Evolutionary conservation across 2,329 filamentous ascomycete species (phyloP).

Genomic region (Fusarium buxicola): DNA sequence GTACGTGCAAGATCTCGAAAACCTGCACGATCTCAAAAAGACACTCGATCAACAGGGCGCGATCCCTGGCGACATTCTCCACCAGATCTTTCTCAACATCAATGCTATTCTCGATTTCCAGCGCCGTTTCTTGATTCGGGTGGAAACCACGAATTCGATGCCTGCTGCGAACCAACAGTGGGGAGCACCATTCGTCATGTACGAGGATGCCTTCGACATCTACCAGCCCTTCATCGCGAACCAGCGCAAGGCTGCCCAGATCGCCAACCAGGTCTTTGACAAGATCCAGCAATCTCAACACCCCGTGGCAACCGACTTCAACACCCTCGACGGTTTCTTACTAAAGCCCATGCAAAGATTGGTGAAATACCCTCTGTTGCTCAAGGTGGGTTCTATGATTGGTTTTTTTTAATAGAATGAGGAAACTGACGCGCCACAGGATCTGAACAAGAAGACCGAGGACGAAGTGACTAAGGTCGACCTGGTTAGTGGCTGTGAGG

Average conservation of each 20-base stretch:
- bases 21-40: conserved; percentile 91
- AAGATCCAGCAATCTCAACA: conserved; percentile 83
- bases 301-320: conserved; percentile 85
- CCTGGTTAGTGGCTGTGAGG: conserved; percentile 80
- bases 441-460: conserved; percentile 87
- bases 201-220: conserved; percentile 88
- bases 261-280: conserved; percentile 87
- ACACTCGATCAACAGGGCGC: conserved; percentile 87
- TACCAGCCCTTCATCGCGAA: conserved; percentile 99
- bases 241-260: conserved; percentile 87
- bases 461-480: conserved; percentile 78
- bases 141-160: conserved; percentile 94
- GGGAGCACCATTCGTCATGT: conserved; percentile 89
- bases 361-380: conserved; percentile 91
- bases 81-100: conserved; percentile 96
- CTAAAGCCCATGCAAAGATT: conserved; percentile 97
- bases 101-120: conserved; percentile 96
- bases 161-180: conserved; percentile 83
- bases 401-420: conserved; percentile 9
- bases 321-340: conserved; percentile 90
- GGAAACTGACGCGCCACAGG: conserved; percentile 63
- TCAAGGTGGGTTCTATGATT: conserved; percentile 70
- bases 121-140: conserved; percentile 91
- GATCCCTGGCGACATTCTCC: conserved; percentile 88
- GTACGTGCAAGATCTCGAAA: conserved; percentile 97